These are phyloP conservation scores for Fusarium oxysporum DNA, from an alignment of 2,329 filamentous ascomycete genomes.

Conservation along the genomic window DNA sequence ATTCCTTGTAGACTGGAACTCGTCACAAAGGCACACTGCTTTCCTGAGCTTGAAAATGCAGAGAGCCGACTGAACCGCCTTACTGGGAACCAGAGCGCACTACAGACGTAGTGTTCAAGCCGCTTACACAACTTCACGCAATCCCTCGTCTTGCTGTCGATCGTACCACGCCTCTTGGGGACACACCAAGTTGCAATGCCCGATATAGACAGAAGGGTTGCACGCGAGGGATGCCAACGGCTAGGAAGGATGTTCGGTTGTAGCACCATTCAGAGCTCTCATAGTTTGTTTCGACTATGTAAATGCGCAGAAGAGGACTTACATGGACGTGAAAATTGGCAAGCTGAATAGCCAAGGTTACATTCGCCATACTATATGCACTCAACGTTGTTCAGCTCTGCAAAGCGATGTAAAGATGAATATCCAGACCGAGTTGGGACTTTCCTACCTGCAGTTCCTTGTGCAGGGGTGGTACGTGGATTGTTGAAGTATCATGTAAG, in stretches of 20 bases:
- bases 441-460: constrained; percentile 19
- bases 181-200: constrained; percentile 25
- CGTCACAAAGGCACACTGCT: constrained; percentile 8
- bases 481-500: constrained; percentile 11
- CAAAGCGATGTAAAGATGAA: not conserved
- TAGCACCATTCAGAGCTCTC: constrained; percentile 27
- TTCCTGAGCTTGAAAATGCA: constrained; percentile 22
- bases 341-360: constrained; percentile 29
- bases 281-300: constrained; percentile 9
- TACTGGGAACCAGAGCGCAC: constrained; percentile 32
- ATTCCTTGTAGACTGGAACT: constrained; percentile 3
- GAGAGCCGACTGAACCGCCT: constrained; percentile 32
- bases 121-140: constrained; percentile 41
- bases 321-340: not conserved
- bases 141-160: constrained; percentile 31
- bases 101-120: constrained; percentile 31
- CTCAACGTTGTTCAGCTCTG: constrained; percentile 18
- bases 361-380: constrained; percentile 21
- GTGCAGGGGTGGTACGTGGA: constrained; percentile 15
- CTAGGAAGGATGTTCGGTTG: constrained; percentile 21
- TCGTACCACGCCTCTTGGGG: constrained; percentile 33
- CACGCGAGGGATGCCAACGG: constrained; percentile 29
- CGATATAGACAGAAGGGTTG: constrained; percentile 30
- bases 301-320: not conserved
- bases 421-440: constrained; percentile 14